These are phyloP conservation scores for Sugiyamaella valdiviana DNA, from an alignment of 805 yeast genomes.

Conservation along the genomic window DNA sequence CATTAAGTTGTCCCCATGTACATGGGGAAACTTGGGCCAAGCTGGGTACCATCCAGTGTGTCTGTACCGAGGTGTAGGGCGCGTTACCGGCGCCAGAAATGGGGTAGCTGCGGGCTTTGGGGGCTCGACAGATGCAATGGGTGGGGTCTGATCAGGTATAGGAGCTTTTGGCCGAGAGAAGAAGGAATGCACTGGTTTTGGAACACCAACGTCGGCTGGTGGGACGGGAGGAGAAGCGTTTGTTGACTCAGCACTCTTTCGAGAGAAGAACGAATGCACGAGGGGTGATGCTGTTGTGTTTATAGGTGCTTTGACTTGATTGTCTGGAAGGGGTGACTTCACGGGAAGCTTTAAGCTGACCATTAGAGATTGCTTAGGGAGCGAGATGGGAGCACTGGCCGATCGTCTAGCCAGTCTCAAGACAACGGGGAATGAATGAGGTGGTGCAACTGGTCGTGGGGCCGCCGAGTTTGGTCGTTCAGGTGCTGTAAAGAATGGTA, in stretches of 20 bases:
- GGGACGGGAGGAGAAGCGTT: neutral
- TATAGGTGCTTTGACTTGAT: neutral
- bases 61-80: neutral
- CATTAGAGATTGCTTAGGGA: neutral
- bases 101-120: neutral
- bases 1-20: neutral
- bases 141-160: neutral
- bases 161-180: slow-evolving; percentile 3
- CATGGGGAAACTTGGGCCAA: slow-evolving; percentile 8
- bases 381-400: neutral
- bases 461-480: neutral
- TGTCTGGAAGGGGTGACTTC: neutral
- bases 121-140: neutral
- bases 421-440: neutral
- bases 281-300: neutral
- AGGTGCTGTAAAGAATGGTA: too few species aligned
- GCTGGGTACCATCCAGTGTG: neutral
- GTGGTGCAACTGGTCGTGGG: neutral
- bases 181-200: slow-evolving; percentile 10
- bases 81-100: too few species aligned
- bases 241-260: neutral
- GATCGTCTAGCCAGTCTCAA: neutral
- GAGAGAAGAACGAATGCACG: neutral
- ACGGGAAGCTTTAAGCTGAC: neutral
- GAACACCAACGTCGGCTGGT: neutral